Evolutionary conservation across 192 early-diverging fungal species (phyloP).

Genomic region (Ambispora gerdemannii): DNA sequence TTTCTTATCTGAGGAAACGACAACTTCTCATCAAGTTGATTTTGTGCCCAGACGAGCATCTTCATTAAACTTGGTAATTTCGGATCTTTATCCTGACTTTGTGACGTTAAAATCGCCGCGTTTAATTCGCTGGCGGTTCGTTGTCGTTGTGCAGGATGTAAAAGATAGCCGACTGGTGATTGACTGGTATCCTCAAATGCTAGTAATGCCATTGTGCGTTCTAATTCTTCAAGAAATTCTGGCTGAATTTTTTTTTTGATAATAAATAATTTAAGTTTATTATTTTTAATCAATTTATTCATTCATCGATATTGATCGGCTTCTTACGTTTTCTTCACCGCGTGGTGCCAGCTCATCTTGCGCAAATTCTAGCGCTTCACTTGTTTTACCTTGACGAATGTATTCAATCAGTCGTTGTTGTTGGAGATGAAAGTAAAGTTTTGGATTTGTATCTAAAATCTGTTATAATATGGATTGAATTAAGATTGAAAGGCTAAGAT

Average conservation of each 20-base stretch:
- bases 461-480: constrained; percentile 36
- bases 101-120: constrained; percentile 82
- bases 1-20: constrained; percentile 85
- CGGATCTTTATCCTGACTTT: constrained; percentile 91
- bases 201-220: constrained; percentile 93
- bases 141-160: constrained; percentile 87
- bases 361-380: constrained; percentile 91
- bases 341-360: constrained; percentile 96
- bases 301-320: no score
- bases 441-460: constrained; percentile 93
- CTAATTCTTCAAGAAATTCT: constrained; percentile 92
- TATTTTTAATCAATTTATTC: no score
- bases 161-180: constrained; percentile 81
- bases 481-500: constrained; percentile 14
- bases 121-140: constrained; percentile 94
- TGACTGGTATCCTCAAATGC: constrained; percentile 76
- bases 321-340: constrained; percentile 85
- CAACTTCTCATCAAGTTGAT: constrained; percentile 81
- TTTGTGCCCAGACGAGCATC: constrained; percentile 93
- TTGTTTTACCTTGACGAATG: constrained; percentile 76
- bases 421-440: constrained; percentile 93
- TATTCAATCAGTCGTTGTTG: constrained; percentile 96
- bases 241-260: constrained; percentile 47
- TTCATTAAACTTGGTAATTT: constrained; percentile 88
- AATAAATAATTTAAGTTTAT: no score